These are phyloP conservation scores for Trichoderma breve DNA, from an alignment of 2,329 filamentous ascomycete species.

Conservation along the genomic window DNA sequence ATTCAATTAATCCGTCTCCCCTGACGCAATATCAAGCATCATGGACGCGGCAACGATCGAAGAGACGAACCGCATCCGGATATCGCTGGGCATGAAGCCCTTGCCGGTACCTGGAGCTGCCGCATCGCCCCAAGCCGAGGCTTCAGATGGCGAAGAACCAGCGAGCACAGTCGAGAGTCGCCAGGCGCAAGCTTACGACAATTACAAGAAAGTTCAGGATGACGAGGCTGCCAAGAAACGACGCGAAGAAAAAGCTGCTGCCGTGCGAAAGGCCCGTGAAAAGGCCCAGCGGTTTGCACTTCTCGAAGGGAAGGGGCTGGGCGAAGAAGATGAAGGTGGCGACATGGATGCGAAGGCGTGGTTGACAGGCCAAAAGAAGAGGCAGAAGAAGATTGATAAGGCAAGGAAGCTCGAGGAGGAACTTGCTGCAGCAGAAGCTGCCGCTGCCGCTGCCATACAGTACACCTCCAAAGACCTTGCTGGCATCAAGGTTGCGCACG, in stretches of 20 bases:
- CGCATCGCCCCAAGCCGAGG: conserved; percentile 45
- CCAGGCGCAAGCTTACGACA: conserved; percentile 69
- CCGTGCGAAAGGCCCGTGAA: conserved; percentile 85
- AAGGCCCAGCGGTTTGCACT: conserved; percentile 71
- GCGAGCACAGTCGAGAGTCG: conserved; percentile 82
- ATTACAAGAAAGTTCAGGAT: conserved; percentile 64
- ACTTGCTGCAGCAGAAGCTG: conserved; percentile 70
- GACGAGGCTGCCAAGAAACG: conserved; percentile 74
- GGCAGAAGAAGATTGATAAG: conserved; percentile 85
- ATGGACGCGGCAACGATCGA: conserved; percentile 77
- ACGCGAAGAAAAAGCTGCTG: conserved; percentile 76
- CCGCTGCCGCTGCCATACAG: conserved; percentile 59
- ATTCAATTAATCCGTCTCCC: not conserved
- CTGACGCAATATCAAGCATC: not conserved
- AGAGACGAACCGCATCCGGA: conserved; percentile 89
- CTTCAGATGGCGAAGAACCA: conserved; percentile 60
- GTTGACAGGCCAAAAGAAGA: conserved; percentile 87
- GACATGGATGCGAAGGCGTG: conserved; percentile 79
- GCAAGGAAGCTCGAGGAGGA: conserved; percentile 72
- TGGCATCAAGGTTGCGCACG: conserved; percentile 89
- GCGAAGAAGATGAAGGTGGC: conserved; percentile 65
- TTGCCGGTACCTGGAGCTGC: conserved; percentile 74
- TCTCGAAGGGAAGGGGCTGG: conserved; percentile 80
- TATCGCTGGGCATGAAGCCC: conserved; percentile 85
- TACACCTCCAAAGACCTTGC: conserved; percentile 85